phyloP scores from a whole-genome alignment of 441 rosid species.

The Populus hybrid region DNA sequence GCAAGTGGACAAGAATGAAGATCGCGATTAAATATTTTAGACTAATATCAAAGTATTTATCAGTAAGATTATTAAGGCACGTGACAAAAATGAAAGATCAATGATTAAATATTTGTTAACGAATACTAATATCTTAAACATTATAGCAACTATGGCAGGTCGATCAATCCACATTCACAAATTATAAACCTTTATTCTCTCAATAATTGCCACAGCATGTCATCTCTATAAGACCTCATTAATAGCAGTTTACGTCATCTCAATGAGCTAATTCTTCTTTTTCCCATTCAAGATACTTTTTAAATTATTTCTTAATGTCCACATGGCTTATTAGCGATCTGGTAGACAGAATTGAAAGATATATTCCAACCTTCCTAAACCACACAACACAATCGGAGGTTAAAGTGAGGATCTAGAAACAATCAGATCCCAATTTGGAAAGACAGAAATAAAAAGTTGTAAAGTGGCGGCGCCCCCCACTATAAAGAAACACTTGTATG shows the following conservation, averaged over 20 bases:
- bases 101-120: neutral
- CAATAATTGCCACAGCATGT: neutral
- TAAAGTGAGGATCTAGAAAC: neutral
- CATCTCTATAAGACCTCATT: neutral
- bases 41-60: neutral
- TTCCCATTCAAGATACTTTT: neutral
- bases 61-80: neutral
- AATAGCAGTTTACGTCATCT: neutral
- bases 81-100: neutral
- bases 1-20: neutral
- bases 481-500: neutral
- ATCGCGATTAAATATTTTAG: neutral
- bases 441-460: neutral
- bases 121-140: neutral
- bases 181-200: neutral
- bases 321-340: neutral
- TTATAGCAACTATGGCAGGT: neutral
- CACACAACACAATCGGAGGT: neutral
- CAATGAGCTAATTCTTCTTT: neutral
- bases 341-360: neutral
- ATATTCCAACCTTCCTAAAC: neutral
- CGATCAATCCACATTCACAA: neutral
- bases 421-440: neutral
- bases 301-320: neutral
- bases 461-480: conserved; percentile 8